These are phyloP conservation scores for Arthrobotrys conoides DNA, from an alignment of 2,329 filamentous ascomycete genomes.

Conservation along the genomic window DNA sequence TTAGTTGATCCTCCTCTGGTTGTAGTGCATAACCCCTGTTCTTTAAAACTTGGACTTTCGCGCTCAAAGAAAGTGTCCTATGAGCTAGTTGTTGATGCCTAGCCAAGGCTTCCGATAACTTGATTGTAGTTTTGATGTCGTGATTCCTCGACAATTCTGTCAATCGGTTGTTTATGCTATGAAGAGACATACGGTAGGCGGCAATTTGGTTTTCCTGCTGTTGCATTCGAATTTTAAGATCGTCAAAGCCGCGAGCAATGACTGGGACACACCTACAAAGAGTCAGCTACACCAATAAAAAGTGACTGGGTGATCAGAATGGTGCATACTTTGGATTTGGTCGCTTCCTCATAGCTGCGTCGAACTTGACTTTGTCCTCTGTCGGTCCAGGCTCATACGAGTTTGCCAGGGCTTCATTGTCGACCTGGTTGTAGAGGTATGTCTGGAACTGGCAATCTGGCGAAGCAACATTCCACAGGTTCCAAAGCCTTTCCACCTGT, in stretches of 20 bases:
- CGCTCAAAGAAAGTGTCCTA: conserved; percentile 80
- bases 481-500: conserved; percentile 78
- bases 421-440: conserved; percentile 90
- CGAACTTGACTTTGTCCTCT: conserved; percentile 85
- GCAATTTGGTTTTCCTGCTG: conserved; percentile 79
- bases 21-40: conserved; percentile 86
- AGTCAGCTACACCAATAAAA: conserved; percentile 19
- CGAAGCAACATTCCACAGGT: conserved; percentile 80
- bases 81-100: conserved; percentile 81
- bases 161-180: conserved; percentile 83
- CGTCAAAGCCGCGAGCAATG: conserved; percentile 79
- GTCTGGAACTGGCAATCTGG: conserved; percentile 81
- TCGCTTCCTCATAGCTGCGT: conserved; percentile 84
- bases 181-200: conserved; percentile 79
- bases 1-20: conserved; percentile 82
- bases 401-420: conserved; percentile 74
- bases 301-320: neutral
- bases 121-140: conserved; percentile 81
- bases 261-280: conserved; percentile 73
- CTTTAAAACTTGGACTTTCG: conserved; percentile 83
- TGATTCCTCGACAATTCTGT: conserved; percentile 81
- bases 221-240: conserved; percentile 79
- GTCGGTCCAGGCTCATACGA: conserved; percentile 78
- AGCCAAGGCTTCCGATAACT: conserved; percentile 79
- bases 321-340: conserved; percentile 78